Conservation (phyloP, 2,329 filamentous ascomycete genomes). For the Aspergillus piperis region DNA sequence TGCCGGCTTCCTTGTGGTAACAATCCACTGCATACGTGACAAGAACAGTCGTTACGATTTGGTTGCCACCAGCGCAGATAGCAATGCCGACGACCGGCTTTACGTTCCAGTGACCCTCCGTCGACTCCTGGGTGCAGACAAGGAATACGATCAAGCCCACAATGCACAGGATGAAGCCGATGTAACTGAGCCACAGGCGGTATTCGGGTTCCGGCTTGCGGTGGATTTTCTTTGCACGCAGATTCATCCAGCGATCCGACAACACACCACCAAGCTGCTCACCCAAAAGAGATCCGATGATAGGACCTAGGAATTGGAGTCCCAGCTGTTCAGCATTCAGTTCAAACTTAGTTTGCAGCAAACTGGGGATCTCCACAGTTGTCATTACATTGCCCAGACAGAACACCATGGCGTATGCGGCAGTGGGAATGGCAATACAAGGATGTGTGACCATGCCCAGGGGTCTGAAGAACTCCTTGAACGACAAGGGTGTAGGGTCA, state of each 20-base stretch:
- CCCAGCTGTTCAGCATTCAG: slow-evolving; percentile 62
- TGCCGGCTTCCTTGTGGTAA: slow-evolving; percentile 56
- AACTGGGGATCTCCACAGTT: slow-evolving; percentile 62
- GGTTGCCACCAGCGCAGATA: slow-evolving; percentile 58
- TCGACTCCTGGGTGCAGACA: slow-evolving; percentile 54
- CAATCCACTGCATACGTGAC: slow-evolving; percentile 64
- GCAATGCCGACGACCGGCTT: slow-evolving; percentile 59
- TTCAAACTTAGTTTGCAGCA: slow-evolving; percentile 58
- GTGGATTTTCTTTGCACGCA: slow-evolving; percentile 30
- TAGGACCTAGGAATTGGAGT: slow-evolving; percentile 60
- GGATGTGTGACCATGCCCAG: slow-evolving; percentile 49
- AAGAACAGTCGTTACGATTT: slow-evolving; percentile 63
- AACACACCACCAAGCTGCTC: slow-evolving; percentile 61
- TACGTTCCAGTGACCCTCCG: slow-evolving; percentile 54
- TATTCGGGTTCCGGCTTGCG: slow-evolving; percentile 54
- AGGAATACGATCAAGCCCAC: slow-evolving; percentile 60
- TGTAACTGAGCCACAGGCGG: slow-evolving; percentile 61
- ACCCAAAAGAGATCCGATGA: slow-evolving; percentile 61
- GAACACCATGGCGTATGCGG: slow-evolving; percentile 61
- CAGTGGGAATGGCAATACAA: slow-evolving; percentile 55
- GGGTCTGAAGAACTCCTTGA: slow-evolving; percentile 56
- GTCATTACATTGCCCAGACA: slow-evolving; percentile 56
- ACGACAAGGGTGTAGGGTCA: slow-evolving; percentile 53
- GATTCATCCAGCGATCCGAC: slow-evolving; percentile 60
- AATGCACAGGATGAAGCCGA: slow-evolving; percentile 55